Conservation (phyloP, 2,329 filamentous ascomycete genomes). For the Calonectria pseudoturangicola region DNA sequence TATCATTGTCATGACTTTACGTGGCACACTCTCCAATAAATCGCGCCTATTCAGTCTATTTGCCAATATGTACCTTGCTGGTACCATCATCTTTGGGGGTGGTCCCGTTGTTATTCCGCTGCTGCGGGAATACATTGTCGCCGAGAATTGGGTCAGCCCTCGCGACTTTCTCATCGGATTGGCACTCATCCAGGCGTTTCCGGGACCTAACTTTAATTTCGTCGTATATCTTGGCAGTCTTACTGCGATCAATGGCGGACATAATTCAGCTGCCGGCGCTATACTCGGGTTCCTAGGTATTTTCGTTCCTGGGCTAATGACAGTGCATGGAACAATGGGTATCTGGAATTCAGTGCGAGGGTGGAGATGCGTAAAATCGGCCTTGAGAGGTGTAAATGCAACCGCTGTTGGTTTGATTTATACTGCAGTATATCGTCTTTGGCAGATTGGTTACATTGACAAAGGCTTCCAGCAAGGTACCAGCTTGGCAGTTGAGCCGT, state of each 20-base stretch:
- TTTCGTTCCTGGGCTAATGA: constrained; percentile 69
- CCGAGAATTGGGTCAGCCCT: constrained; percentile 80
- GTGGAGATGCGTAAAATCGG: constrained; percentile 67
- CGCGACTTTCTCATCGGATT: constrained; percentile 84
- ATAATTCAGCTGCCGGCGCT: constrained; percentile 66
- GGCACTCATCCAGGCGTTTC: constrained; percentile 82
- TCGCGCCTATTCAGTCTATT: constrained; percentile 77
- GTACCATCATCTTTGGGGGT: constrained; percentile 80
- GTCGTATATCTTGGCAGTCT: constrained; percentile 75
- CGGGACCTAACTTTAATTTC: constrained; percentile 70
- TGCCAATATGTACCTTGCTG: constrained; percentile 83
- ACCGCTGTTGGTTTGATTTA: constrained; percentile 77
- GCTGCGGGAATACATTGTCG: constrained; percentile 77
- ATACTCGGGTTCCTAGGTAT: constrained; percentile 72
- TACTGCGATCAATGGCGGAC: constrained; percentile 63
- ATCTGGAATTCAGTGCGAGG: constrained; percentile 72
- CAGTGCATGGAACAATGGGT: constrained; percentile 71
- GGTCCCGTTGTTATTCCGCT: constrained; percentile 80
- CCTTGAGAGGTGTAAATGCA: constrained; percentile 75
- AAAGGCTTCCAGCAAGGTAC: constrained; percentile 67
- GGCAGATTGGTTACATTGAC: constrained; percentile 77
- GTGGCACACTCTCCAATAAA: constrained; percentile 62
- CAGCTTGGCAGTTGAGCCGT: constrained; percentile 75
- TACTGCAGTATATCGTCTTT: constrained; percentile 78
- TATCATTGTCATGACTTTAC: constrained; percentile 71